Conservation (phyloP, 2,329 filamentous ascomycete species). For the Arthrobotrys pseudoclavata region DNA sequence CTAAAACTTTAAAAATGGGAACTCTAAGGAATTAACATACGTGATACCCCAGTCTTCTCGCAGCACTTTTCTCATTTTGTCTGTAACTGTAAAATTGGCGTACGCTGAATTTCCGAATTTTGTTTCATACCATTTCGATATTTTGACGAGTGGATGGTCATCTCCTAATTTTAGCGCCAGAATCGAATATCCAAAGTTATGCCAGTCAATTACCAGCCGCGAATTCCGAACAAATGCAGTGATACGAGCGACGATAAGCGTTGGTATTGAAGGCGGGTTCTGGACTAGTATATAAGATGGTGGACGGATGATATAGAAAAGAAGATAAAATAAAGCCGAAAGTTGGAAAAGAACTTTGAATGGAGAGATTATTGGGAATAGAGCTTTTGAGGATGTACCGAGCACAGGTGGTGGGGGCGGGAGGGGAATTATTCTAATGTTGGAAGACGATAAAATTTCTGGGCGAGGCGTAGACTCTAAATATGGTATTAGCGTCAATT, state of each 20-base stretch:
- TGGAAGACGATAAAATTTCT: constrained; percentile 77
- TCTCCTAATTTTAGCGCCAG: constrained; percentile 76
- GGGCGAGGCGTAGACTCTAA: constrained; percentile 83
- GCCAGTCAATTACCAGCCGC: constrained; percentile 92
- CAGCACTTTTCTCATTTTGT: constrained; percentile 77
- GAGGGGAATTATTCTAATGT: constrained; percentile 80
- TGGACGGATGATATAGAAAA: constrained; percentile 78
- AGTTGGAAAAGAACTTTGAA: constrained; percentile 89
- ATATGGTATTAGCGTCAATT: background rate
- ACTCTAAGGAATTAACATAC: constrained; percentile 12
- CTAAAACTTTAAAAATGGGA: background rate
- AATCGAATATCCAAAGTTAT: constrained; percentile 98
- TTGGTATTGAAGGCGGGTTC: constrained; percentile 96
- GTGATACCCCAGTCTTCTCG: constrained; percentile 52
- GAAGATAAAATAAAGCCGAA: constrained; percentile 76
- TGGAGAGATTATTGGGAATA: constrained; percentile 83
- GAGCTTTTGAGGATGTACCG: constrained; percentile 76
- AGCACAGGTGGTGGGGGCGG: constrained; percentile 76
- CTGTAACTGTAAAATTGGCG: constrained; percentile 87
- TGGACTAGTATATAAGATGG: constrained; percentile 70
- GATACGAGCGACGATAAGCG: constrained; percentile 80
- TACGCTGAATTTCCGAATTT: constrained; percentile 77
- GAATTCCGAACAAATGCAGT: constrained; percentile 83
- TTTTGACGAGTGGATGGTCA: constrained; percentile 78
- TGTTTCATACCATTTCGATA: constrained; percentile 84